Evolutionary conservation across 1,139 yeast genomes (phyloP).

Genomic region (Hyphopichia buzzinii): DNA sequence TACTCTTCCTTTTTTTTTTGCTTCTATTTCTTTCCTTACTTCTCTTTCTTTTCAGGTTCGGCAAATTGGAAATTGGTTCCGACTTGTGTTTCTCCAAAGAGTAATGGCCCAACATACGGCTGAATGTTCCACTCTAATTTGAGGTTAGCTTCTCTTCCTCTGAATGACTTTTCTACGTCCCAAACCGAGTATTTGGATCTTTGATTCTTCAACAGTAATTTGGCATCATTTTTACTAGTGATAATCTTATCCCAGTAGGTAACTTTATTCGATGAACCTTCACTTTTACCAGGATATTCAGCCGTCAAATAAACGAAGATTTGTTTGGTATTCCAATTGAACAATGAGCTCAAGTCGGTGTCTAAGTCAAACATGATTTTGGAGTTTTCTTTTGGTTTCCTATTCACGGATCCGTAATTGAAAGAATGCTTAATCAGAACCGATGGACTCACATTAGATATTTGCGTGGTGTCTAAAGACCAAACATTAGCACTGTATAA

Average conservation of each 20-base stretch:
- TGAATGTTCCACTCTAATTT: constrained; percentile 89
- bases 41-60: constrained; percentile 13
- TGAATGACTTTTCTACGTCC: constrained; percentile 73
- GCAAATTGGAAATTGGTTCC: constrained; percentile 29
- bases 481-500: constrained; percentile 46
- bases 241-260: constrained; percentile 92
- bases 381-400: constrained; percentile 78
- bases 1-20: too few relatives aligned
- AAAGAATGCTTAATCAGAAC: constrained; percentile 60
- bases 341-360: constrained; percentile 63
- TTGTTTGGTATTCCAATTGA: constrained; percentile 97
- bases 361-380: constrained; percentile 70
- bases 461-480: constrained; percentile 38
- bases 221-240: constrained; percentile 55
- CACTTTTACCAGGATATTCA: constrained; percentile 68
- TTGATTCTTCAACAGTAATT: constrained; percentile 47
- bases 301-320: constrained; percentile 88
- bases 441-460: constrained; percentile 37
- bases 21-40: constrained; percentile 5
- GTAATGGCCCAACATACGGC: constrained; percentile 81
- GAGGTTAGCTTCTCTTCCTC: constrained; percentile 66
- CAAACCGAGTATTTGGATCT: constrained; percentile 82
- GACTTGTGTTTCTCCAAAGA: constrained; percentile 58
- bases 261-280: constrained; percentile 57
- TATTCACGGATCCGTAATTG: constrained; percentile 67